Evolutionary conservation across 305 asterid species (phyloP), one percentile per base, ranked within the genome.

Genomic region (Solanum hybrid): DNA sequence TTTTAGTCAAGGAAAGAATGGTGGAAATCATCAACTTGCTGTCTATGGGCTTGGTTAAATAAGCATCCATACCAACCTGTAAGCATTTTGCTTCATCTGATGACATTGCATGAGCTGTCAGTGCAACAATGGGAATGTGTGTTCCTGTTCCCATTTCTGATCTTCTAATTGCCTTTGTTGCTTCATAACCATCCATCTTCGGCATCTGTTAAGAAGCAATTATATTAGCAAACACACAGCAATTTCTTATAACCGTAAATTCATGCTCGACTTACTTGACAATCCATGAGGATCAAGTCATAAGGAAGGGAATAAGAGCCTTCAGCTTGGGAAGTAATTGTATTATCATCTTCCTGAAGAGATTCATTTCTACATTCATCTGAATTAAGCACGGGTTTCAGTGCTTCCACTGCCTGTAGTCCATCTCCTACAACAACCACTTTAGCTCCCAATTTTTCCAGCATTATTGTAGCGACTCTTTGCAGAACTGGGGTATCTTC

Each of bases 21-120:
- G 98, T 97, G 79, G 98, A 94, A 91, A 95, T 90, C 99, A 97
- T 97, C 75, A 93, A 92, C 91, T 95, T 95, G 91, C 97, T 92
- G 92, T 97, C 98, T 61, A 97, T 96, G 87, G 99, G 98, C 92
- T 97, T 97, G 9, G 99, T 95, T 79, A 97, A 90, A 88, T 97
- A 97, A 89, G 99, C 99, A 93, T 97, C 99, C 99, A 97, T 97
- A 10, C 99, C 99, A 34, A 96, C 99, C 91, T 97, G 93, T 78
- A 97, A 89, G 93, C 99, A 97, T 90, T 97, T 97, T 11, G 97
- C 97, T 93, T 97, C 98, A 89, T 97, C 99, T 15, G 93, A 96
- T 10, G 98, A 96, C 99, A 97, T 97, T 82, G 99, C 99, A 93
- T 97, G 99, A 89, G 99, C 99, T 36, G 98, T 97, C 73, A 97